Base-by-base conservation (phyloP, 2,329 filamentous ascomycete species). In the Ceratocystis destructans region DNA sequence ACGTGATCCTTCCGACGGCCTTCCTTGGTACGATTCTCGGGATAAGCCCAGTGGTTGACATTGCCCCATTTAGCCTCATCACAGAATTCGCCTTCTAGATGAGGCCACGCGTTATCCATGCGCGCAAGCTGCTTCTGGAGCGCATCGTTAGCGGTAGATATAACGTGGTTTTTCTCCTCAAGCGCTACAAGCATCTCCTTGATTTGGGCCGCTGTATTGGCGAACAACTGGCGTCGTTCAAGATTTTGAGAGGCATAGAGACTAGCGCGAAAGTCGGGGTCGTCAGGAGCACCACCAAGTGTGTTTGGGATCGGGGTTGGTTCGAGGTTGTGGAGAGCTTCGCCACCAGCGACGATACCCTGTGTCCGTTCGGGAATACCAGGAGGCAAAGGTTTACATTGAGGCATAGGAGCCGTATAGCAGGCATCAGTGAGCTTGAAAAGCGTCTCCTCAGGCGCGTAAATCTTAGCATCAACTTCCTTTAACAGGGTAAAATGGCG, bases 121-220 rank as follows among this genome's bases (percentile, higher is more conserved):
- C 95, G 89, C 68, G 83, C 79, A 45, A 96, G 81, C 73, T 96
- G 91, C 73, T 89, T 89, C 70, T 90, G 85, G 12, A 97, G 83
- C 59, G 92, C 90, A 71, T 96, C 89, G 72, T 93, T 94, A 65
- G 94, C 93, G 17, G 93, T 95, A 46, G 89, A 88, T 66, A 97
- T 88, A 71, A 99, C 94, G 71, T 96, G 92, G 71, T 96, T 96
- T 77, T 99, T 99, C 77, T 99, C 94, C 73, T 99, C 94, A 46
- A 97, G 82, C 1, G 92, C 93, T 61, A 90, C 85, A 57, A 97
- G 84, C 80, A 97, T 88, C 71, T 92, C 88, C 70, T 87, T 84
- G 64, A 96, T 87, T 70, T 88, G 87, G 71, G 85, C 81, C 46
- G 90, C 87, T 64, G 93, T 85, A 68, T 90, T 86, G 71, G 86